phyloP scores from a whole-genome alignment of 2,329 filamentous ascomycete genomes.

The Penicillium crustosum region DNA sequence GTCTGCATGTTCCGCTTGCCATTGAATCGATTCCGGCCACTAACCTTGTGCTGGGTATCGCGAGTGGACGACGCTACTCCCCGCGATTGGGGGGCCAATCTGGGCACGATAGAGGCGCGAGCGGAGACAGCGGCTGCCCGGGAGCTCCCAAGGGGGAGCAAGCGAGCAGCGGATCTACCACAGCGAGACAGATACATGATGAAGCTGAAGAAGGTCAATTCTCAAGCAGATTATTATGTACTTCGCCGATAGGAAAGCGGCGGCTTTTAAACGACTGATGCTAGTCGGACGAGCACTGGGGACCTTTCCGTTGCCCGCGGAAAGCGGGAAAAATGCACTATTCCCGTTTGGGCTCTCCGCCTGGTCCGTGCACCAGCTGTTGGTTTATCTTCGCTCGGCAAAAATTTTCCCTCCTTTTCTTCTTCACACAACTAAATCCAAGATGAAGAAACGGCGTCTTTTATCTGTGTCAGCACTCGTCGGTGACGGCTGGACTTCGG shows the following conservation, averaged over 20 bases:
- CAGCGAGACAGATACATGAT: constrained; percentile 41
- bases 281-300: constrained; percentile 16
- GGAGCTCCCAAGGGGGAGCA: constrained; percentile 33
- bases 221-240: constrained; percentile 12
- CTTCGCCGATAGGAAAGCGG: constrained; percentile 24
- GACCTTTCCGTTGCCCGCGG: constrained; percentile 39
- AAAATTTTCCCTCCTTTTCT: constrained; percentile 22
- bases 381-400: constrained; percentile 20
- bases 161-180: constrained; percentile 34
- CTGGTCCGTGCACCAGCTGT: constrained; percentile 20
- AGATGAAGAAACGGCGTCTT: constrained; percentile 40
- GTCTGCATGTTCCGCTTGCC: constrained; percentile 8
- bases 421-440: constrained; percentile 46
- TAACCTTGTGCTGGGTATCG: constrained; percentile 46
- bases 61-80: constrained; percentile 38
- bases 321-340: constrained; percentile 33
- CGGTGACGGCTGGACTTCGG: constrained; percentile 25
- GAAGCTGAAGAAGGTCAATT: constrained; percentile 12
- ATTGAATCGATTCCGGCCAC: constrained; percentile 1
- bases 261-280: constrained; percentile 20
- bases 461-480: constrained; percentile 39
- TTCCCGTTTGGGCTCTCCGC: constrained; percentile 19
- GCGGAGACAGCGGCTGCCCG: constrained; percentile 22
- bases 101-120: constrained; percentile 23
- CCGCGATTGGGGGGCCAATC: constrained; percentile 35